Evolutionary conservation across 306 rosid genomes (phyloP).

Genomic region (Pyrus communis): DNA sequence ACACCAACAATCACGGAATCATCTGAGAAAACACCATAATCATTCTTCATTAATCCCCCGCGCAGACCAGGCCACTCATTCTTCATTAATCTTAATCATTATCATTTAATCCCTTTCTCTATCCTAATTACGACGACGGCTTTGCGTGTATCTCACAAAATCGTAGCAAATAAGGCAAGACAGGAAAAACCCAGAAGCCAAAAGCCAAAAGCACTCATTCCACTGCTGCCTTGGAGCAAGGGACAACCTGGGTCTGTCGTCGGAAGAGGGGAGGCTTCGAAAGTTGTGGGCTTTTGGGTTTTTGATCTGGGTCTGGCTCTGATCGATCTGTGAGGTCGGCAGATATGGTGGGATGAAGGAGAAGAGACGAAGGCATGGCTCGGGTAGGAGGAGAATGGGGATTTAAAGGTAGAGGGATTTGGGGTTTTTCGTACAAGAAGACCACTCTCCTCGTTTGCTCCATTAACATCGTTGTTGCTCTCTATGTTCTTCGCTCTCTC

Average conservation of each 20-base stretch:
- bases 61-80: neutral
- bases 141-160: neutral
- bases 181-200: neutral
- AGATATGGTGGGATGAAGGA: constrained; percentile 82
- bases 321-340: constrained; percentile 16
- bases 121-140: neutral
- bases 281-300: neutral
- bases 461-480: constrained; percentile 85
- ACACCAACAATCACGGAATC: constrained; percentile 24
- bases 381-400: constrained; percentile 56
- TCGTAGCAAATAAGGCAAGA: neutral
- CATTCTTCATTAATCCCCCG: neutral
- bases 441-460: constrained; percentile 65
- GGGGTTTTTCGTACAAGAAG: constrained; percentile 76
- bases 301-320: neutral
- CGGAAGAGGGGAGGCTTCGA: neutral
- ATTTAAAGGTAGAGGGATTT: constrained; percentile 52
- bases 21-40: constrained; percentile 6
- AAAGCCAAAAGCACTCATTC: neutral
- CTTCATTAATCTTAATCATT: neutral
- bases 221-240: neutral
- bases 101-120: neutral
- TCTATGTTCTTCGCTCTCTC: constrained; percentile 75
- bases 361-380: constrained; percentile 62
- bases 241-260: neutral